phyloP scores from a whole-genome alignment of 1,284 basidiomycete genomes.

The Anthracocystis walkeri region DNA sequence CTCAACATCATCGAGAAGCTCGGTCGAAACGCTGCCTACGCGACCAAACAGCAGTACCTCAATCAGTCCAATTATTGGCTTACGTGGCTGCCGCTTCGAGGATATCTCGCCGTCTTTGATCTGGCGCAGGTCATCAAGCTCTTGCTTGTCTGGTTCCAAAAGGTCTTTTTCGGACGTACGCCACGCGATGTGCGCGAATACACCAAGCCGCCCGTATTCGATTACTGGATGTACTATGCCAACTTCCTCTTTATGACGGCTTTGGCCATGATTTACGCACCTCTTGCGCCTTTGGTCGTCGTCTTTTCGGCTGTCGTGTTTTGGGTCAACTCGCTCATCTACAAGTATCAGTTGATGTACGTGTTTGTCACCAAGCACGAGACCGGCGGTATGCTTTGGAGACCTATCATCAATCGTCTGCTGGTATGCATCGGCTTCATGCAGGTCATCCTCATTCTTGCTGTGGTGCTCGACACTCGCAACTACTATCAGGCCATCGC shows the following conservation, averaged over 20 bases:
- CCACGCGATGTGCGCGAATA: slow-evolving; percentile 95
- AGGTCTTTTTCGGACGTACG: slow-evolving; percentile 85
- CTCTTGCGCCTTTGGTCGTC: slow-evolving; percentile 62
- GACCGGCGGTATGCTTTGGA: slow-evolving; percentile 68
- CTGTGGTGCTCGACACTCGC: slow-evolving; percentile 54
- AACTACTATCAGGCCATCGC: slow-evolving; percentile 59
- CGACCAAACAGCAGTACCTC: slow-evolving; percentile 62
- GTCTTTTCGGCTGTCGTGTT: slow-evolving; percentile 60
- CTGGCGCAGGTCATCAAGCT: slow-evolving; percentile 94
- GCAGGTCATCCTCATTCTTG: slow-evolving; percentile 66
- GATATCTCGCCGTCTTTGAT: slow-evolving; percentile 93
- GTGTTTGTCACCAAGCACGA: slow-evolving; percentile 68
- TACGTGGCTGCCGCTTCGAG: slow-evolving; percentile 76
- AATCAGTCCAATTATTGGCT: slow-evolving; percentile 68
- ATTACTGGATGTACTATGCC: slow-evolving; percentile 85
- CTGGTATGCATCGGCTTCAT: slow-evolving; percentile 65
- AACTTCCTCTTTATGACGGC: slow-evolving; percentile 66
- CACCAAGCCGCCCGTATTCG: slow-evolving; percentile 93
- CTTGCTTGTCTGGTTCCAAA: slow-evolving; percentile 85
- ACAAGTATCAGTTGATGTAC: slow-evolving; percentile 70
- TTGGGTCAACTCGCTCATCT: slow-evolving; percentile 61
- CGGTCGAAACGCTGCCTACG: slow-evolving; percentile 41
- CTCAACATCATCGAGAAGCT: slow-evolving; percentile 44
- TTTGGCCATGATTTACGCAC: slow-evolving; percentile 65
- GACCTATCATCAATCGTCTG: slow-evolving; percentile 64